phyloP scores from a whole-genome alignment of 768 basidiomycete genomes.

The Boletus tylopilopsis region DNA sequence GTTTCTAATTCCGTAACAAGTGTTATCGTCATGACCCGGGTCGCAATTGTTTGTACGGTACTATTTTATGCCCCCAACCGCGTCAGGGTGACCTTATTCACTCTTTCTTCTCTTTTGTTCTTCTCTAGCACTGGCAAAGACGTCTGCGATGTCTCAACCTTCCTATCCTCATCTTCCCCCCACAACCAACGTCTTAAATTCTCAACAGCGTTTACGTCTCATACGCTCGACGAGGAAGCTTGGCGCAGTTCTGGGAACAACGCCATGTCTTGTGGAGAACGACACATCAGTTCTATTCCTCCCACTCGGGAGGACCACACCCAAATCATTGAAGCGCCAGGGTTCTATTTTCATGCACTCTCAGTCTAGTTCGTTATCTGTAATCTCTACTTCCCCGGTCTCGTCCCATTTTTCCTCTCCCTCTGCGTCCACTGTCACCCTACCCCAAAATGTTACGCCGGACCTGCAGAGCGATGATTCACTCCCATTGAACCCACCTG shows the following conservation, averaged over 20 bases:
- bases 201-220: slow-evolving; percentile 33
- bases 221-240: slow-evolving; percentile 37
- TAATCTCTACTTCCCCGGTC: slow-evolving; percentile 13
- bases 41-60: slow-evolving; percentile 9
- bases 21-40: not conserved
- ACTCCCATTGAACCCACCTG: slow-evolving; percentile 13
- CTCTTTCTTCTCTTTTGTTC: not conserved
- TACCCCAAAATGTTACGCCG: slow-evolving; percentile 4
- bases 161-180: slow-evolving; percentile 29
- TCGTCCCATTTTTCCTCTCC: slow-evolving; percentile 12
- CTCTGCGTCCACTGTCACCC: slow-evolving; percentile 17
- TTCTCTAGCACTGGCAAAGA: too few species aligned
- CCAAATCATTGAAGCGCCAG: slow-evolving; percentile 27
- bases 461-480: slow-evolving; percentile 10
- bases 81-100: not conserved
- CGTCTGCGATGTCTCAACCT: slow-evolving; percentile 23
- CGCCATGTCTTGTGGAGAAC: slow-evolving; percentile 33
- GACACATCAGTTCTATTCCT: slow-evolving; percentile 18
- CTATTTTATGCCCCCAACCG: slow-evolving; percentile 1
- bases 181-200: slow-evolving; percentile 32
- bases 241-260: slow-evolving; percentile 34
- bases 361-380: slow-evolving; percentile 17
- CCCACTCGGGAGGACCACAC: slow-evolving; percentile 19
- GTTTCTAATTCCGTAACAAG: slow-evolving; percentile 14
- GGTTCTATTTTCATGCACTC: slow-evolving; percentile 30